These are phyloP conservation scores for Marasmius sp. DNA, from an alignment of 1,284 basidiomycete genomes.

Conservation along the genomic window DNA sequence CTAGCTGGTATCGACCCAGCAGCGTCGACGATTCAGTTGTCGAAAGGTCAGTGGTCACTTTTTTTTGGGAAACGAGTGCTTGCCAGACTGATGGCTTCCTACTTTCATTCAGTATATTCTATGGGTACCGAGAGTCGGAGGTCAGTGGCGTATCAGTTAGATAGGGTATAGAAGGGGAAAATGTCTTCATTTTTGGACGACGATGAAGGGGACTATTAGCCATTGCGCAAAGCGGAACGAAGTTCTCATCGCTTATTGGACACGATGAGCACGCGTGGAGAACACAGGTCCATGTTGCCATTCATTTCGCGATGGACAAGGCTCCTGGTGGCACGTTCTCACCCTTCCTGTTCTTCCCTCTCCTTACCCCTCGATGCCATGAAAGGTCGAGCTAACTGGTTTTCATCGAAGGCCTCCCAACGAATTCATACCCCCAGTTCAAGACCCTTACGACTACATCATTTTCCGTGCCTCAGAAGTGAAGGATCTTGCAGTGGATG, in stretches of 20 bases:
- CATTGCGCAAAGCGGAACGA: too few relatives aligned
- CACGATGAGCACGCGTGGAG: too few relatives aligned
- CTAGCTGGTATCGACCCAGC: conserved; percentile 82
- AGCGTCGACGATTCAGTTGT: conserved; percentile 83
- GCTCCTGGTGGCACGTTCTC: not conserved
- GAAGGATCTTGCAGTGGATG: conserved; percentile 77
- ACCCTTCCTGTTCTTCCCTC: not conserved
- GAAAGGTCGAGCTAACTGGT: conserved; percentile 11
- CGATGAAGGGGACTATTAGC: not conserved
- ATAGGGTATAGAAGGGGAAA: not conserved
- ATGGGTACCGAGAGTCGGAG: conserved; percentile 87
- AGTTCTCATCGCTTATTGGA: too few relatives aligned
- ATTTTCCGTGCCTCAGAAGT: conserved; percentile 83
- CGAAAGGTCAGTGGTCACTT: conserved; percentile 61
- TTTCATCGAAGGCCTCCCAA: conserved; percentile 51
- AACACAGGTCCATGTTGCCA: too few relatives aligned
- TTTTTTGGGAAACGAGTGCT: not conserved
- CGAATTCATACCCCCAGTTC: conserved; percentile 75
- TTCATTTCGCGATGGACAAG: too few relatives aligned
- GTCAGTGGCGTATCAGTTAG: conserved; percentile 42
- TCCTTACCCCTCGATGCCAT: not conserved
- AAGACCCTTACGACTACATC: conserved; percentile 79
- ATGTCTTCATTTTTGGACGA: not conserved
- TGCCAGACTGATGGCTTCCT: conserved; percentile 3
- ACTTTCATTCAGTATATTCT: conserved; percentile 61